Evolutionary conservation across 2,329 filamentous ascomycete genomes (phyloP).

Genomic region (Phoma sp.): DNA sequence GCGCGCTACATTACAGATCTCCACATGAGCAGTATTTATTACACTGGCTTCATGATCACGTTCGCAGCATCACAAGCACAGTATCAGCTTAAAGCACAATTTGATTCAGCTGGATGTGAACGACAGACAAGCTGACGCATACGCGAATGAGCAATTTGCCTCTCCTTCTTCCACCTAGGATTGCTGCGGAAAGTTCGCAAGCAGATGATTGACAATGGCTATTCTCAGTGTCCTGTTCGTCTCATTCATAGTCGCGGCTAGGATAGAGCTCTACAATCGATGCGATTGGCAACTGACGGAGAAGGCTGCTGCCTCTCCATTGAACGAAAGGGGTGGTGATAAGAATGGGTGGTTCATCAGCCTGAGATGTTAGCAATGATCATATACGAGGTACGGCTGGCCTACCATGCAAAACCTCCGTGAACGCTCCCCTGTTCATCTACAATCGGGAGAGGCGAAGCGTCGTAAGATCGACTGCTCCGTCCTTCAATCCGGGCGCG

Average conservation of each 20-base stretch:
- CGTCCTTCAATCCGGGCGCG: constrained; percentile 40
- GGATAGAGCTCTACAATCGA: constrained; percentile 27
- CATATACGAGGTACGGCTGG: neutral
- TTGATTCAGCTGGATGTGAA: constrained; percentile 38
- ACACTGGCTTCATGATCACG: too few species aligned
- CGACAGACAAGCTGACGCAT: constrained; percentile 40
- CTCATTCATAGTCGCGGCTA: constrained; percentile 22
- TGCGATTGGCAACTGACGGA: constrained; percentile 23
- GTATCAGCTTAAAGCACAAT: constrained; percentile 18
- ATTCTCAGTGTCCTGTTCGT: constrained; percentile 25
- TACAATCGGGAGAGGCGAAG: constrained; percentile 53
- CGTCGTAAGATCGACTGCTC: constrained; percentile 41
- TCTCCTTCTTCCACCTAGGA: constrained; percentile 31
- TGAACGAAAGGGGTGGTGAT: constrained; percentile 47
- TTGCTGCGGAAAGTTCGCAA: constrained; percentile 36
- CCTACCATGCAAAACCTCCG: constrained; percentile 47
- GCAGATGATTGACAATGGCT: constrained; percentile 36
- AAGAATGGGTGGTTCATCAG: constrained; percentile 48
- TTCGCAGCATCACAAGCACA: neutral
- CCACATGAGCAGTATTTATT: too few species aligned
- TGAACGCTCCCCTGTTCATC: constrained; percentile 42
- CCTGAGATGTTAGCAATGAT: constrained; percentile 22
- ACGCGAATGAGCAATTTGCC: constrained; percentile 32
- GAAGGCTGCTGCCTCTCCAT: constrained; percentile 43
- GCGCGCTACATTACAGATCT: constrained; percentile 1